Evolutionary conservation across 2,329 filamentous ascomycete species (phyloP).

Genomic region (Cytospora leucostoma): DNA sequence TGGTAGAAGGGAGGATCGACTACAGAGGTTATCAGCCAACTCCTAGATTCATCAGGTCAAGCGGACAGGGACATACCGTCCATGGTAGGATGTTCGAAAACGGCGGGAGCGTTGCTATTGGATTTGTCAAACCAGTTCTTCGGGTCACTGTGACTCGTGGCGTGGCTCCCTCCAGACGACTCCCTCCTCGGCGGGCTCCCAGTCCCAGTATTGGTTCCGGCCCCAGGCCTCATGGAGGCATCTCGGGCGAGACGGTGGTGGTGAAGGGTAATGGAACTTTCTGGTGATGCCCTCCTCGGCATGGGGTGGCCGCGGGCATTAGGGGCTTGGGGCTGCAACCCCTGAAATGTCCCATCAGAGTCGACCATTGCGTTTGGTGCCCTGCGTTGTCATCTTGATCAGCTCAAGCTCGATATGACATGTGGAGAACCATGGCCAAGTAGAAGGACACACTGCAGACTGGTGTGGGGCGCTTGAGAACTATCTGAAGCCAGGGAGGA

Average conservation of each 20-base stretch:
- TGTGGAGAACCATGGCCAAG: constrained; percentile 23
- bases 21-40: constrained; percentile 29
- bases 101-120: constrained; percentile 51
- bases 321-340: constrained; percentile 30
- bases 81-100: constrained; percentile 47
- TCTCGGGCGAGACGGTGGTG: constrained; percentile 50
- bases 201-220: constrained; percentile 23
- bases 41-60: too few species aligned
- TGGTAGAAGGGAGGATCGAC: constrained; percentile 59
- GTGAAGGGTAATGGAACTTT: constrained; percentile 50
- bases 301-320: constrained; percentile 42
- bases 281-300: constrained; percentile 47
- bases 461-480: background rate
- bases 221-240: constrained; percentile 35
- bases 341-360: constrained; percentile 31
- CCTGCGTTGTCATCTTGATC: constrained; percentile 3
- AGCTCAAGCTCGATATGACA: constrained; percentile 22
- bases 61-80: constrained; percentile 43
- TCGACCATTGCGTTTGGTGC: constrained; percentile 36
- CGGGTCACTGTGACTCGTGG: constrained; percentile 52
- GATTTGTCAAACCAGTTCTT: constrained; percentile 57
- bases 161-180: constrained; percentile 53
- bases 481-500: background rate
- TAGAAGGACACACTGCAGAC: background rate
- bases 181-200: constrained; percentile 37